Evolutionary conservation across 2,329 filamentous ascomycete species (phyloP), one percentile per base, ranked within the genome.

Genomic region (Penicillium concentricum): DNA sequence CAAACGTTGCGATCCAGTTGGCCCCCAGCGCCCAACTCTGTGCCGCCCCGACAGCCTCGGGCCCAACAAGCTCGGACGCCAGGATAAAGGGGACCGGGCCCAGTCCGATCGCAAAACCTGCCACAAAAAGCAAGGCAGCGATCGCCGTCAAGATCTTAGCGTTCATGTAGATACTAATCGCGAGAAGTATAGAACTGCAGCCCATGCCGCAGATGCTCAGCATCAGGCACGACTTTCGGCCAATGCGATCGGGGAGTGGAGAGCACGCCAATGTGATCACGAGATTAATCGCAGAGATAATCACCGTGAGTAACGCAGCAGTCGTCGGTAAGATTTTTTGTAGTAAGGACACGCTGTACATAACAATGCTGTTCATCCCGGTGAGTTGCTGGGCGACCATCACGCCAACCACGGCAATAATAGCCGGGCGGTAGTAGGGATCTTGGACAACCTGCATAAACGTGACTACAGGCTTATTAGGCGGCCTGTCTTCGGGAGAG

Each of bases 41-140:
- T 0, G 91, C 89, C 0, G 93, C 91, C 1, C 93, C 92, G 0
- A 97, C 92, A 0, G 93, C 94, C 71, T 96, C 91, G 13, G 91
- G 87, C 0, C 87, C 89, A 0, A 97, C 94, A 3, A 97, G 84
- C 74, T 97, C 94, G 1, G 90, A 92, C 0, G 92, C 88, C 45
- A 99, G 82, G 63, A 97, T 95, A 74, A 97, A 99, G 0, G 94
- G 94, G 0, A 99, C 91, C 0, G 94, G 94, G 0, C 94, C 94
- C 0, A 99, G 82, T 0, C 94, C 94, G 15, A 96, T 84, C 0
- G 90, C 94, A 66, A 97, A 99, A 69, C 89, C 91, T 5, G 85
- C 88, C 2, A 97, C 94, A 68, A 97, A 99, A 26, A 88, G 77
- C 12, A 97, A 80, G 0, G 95, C 92, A 0, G 91, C 86, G 0